A percentile compares a stretch with the other conserved stretches of the same genome.
phyloP scores from a whole-genome alignment of 768 basidiomycete genomes.

The Trametes cinnabarina region DNA sequence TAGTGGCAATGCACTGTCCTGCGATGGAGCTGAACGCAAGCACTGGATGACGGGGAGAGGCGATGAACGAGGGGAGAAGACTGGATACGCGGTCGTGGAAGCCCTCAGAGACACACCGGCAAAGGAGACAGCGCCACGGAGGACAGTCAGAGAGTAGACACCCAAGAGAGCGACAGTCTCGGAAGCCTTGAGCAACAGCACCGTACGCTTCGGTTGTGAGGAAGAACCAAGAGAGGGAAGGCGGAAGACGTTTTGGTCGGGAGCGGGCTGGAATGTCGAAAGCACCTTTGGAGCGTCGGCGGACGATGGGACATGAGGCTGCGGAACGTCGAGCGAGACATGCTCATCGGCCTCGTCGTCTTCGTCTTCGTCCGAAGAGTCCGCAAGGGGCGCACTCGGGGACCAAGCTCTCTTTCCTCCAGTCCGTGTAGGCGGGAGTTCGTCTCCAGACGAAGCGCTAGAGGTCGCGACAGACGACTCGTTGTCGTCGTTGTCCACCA shows the following conservation, averaged over 20 bases:
- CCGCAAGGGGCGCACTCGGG: conserved; percentile 44
- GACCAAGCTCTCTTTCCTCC: conserved; percentile 49
- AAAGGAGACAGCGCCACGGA: conserved; percentile 59
- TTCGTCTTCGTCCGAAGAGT: conserved; percentile 35
- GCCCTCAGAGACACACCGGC: conserved; percentile 51
- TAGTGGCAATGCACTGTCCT: background rate
- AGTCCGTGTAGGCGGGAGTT: background rate
- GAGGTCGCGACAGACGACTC: conserved; percentile 28
- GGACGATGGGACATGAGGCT: background rate
- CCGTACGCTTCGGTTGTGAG: background rate
- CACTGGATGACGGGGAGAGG: conserved; percentile 59
- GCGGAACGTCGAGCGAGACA: background rate
- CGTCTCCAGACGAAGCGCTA: conserved; percentile 37
- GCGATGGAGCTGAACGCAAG: conserved; percentile 23
- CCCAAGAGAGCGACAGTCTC: conserved; percentile 72
- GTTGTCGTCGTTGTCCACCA: conserved; percentile 20
- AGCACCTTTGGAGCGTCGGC: conserved; percentile 28
- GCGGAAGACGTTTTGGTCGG: conserved; percentile 45
- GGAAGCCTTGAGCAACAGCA: conserved; percentile 44
- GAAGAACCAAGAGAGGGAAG: conserved; percentile 34
- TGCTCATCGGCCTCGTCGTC: conserved; percentile 33
- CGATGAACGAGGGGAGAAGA: conserved; percentile 80
- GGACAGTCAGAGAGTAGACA: conserved; percentile 54
- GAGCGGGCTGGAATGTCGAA: conserved; percentile 51
- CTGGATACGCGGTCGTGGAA: conserved; percentile 41